Conservation (phyloP, 805 yeast genomes). For the Schizosaccharomyces octosporus region DNA sequence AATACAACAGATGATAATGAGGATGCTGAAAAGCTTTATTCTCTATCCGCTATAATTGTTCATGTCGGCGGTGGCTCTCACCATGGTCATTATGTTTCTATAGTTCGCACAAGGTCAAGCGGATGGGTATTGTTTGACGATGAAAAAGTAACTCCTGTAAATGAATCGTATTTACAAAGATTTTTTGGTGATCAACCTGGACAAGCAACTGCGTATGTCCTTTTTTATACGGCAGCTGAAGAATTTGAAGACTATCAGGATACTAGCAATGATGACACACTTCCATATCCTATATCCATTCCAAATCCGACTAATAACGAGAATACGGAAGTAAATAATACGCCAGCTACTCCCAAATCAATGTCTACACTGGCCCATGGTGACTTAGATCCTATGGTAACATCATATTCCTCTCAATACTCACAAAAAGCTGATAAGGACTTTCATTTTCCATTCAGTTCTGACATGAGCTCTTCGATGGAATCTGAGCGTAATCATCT, state of each 20-base stretch:
- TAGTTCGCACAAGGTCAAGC: constrained; percentile 48
- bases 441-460: background rate
- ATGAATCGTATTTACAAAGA: constrained; percentile 54
- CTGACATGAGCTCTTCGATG: background rate
- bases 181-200: constrained; percentile 79
- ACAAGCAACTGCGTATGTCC: constrained; percentile 71
- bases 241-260: constrained; percentile 10
- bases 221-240: constrained; percentile 48
- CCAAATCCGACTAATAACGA: background rate
- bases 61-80: constrained; percentile 96
- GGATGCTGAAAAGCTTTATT: constrained; percentile 38
- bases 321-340: background rate
- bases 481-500: background rate
- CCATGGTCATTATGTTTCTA: constrained; percentile 84
- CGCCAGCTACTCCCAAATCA: background rate
- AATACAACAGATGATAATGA: constrained; percentile 32
- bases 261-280: background rate
- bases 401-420: background rate
- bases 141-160: constrained; percentile 75
- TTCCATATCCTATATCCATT: background rate
- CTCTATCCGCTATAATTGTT: constrained; percentile 63
- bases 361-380: background rate
- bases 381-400: background rate
- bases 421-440: background rate
- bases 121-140: constrained; percentile 92